Evolutionary conservation across 768 basidiomycete genomes (phyloP).

Genomic region (Mycena sanguinolenta): DNA sequence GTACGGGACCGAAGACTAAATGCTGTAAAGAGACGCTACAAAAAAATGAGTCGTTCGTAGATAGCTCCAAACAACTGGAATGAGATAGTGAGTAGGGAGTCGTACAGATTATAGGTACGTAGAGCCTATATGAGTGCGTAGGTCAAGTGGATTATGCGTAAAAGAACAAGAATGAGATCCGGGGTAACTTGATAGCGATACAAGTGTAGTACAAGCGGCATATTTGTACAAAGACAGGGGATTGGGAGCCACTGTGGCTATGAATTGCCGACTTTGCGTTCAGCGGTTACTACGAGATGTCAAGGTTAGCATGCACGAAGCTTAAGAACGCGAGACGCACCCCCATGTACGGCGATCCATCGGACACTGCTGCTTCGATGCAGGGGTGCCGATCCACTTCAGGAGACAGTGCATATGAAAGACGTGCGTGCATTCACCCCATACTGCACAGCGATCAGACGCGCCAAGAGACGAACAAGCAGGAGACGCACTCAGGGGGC

Average conservation of each 20-base stretch:
- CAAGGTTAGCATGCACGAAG: background rate
- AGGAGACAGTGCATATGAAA: slow-evolving; percentile 99
- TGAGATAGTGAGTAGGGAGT: background rate
- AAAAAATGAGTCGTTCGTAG: no score
- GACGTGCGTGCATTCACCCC: slow-evolving; percentile 97
- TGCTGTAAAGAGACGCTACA: no score
- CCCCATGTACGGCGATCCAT: slow-evolving; percentile 97
- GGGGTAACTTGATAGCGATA: slow-evolving; percentile 23
- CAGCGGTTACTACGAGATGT: slow-evolving; percentile 28
- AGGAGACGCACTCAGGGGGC: slow-evolving; percentile 81
- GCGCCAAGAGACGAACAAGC: background rate
- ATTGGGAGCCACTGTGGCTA: background rate
- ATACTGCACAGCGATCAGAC: slow-evolving; percentile 66
- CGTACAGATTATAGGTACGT: slow-evolving; percentile 13
- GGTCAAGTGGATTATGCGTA: slow-evolving; percentile 1
- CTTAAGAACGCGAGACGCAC: slow-evolving; percentile 60
- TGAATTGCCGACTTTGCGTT: slow-evolving; percentile 30
- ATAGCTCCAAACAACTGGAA: no score
- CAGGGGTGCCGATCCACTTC: slow-evolving; percentile 93
- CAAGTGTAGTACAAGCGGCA: slow-evolving; percentile 10
- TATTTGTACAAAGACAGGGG: background rate
- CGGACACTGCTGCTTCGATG: slow-evolving; percentile 97
- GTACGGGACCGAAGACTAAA: no score
- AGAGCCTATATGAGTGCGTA: background rate
- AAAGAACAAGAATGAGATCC: slow-evolving; percentile 11